Conservation (phyloP, 2,329 filamentous ascomycete species). For the Lasiodiplodia sp. region DNA sequence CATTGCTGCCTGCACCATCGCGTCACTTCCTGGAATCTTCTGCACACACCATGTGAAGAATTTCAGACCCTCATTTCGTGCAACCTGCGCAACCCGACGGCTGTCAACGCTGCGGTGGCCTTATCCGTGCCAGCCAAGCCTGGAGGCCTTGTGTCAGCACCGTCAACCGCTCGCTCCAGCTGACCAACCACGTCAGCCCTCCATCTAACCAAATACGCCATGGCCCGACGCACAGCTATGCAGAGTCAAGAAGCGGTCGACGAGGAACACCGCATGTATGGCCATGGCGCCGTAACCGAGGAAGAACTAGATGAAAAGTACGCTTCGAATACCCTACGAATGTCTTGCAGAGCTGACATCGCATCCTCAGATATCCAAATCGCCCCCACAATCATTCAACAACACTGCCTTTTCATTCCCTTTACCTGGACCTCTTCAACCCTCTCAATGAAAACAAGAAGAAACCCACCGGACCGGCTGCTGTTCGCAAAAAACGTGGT, state of each 20-base stretch:
- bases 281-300: conserved; percentile 51
- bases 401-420: conserved; percentile 81
- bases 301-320: conserved; percentile 60
- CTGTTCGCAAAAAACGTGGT: conserved; percentile 66
- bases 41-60: conserved; percentile 5
- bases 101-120: neutral
- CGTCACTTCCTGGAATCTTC: neutral
- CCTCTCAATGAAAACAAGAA: conserved; percentile 81
- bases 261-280: conserved; percentile 60
- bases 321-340: conserved; percentile 11
- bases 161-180: neutral
- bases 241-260: conserved; percentile 51
- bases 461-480: conserved; percentile 63
- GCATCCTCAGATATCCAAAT: conserved; percentile 71
- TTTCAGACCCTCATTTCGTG: too few relatives aligned
- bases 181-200: conserved; percentile 14
- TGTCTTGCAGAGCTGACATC: neutral
- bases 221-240: conserved; percentile 39
- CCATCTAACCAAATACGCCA: neutral
- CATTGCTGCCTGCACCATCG: conserved; percentile 16
- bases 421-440: conserved; percentile 82
- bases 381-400: conserved; percentile 80
- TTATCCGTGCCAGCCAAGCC: neutral
- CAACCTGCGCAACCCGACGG: neutral
- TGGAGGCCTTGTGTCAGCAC: conserved; percentile 20